Evolutionary conservation across 2,329 filamentous ascomycete species (phyloP), one percentile per base, ranked within the genome.

Genomic region (Mariannaea elegans): DNA sequence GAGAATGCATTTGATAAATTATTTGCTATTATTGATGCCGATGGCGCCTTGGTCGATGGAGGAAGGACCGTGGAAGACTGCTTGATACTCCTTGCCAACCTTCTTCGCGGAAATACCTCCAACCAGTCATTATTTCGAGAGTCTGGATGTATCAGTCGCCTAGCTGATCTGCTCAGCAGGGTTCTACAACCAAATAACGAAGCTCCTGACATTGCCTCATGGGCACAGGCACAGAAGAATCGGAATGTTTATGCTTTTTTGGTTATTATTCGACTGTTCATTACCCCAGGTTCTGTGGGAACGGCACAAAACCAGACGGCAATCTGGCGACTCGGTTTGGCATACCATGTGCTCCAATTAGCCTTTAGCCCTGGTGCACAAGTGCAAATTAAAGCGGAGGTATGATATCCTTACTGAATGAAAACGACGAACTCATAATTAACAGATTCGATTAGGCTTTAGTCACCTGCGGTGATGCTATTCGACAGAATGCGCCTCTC

Each of bases 51-150:
- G 42, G 84, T 84, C 4, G 89, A 96, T 68, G 95, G 95, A 14
- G 93, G 92, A 39, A 90, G 94, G 62, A 86, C 92, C 12, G 91
- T 97, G 3, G 94, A 98, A 76, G 95, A 99, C 75, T 97, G 94
- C 68, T 81, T 99, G 18, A 94, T 95, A 57, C 82, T 99, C 52
- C 81, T 98, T 47, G 93, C 93, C 39, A 98, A 98, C 74, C 85
- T 99, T 12, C 81, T 99, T 24, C 87, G 90, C 31, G 85, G 93
- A 68, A 98, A 98, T 73, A 81, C 89, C 2, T 95, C 94, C 2
- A 99, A 99, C 71, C 95, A 99, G 76, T 92, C 93, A 10, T 88
- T 94, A 56, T 98, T 99, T 75, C 87, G 94, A 56, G 95, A 99
- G 74, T 94, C 92, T 42, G 93, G 93, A 1, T 94, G 90, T 71